Evolutionary conservation across 2,329 filamentous ascomycete genomes (phyloP), one percentile per base, ranked within the genome.

Genomic region (Metarhizium anisopliae): DNA sequence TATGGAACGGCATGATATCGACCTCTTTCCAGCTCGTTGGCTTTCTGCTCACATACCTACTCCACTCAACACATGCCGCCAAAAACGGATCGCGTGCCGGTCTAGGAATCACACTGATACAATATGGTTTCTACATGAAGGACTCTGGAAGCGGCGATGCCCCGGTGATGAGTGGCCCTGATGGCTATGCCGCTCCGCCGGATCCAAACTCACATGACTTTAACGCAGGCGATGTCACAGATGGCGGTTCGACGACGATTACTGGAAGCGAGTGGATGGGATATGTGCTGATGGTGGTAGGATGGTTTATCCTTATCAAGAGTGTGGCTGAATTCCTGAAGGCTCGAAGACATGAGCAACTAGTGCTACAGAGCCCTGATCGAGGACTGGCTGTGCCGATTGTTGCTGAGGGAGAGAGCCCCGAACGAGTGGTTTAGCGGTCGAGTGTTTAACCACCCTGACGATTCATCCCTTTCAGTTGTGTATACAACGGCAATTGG

Each of bases 111-210:
- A 96, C 92, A 0, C 81, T 99, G 11, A 91, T 99, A 51, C 93
- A 97, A 70, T 97, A 95, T 67, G 94, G 94, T 36, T 97, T 99
- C 72, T 91, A 90, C 63, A 95, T 97, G 89, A 94, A 91, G 68
- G 82, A 82, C 50, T 74, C 78, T 35, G 72, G 71, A 55, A 74
- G 75, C 35, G 67, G 72, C 54, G 70, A 73, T 47, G 73, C 64
- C 60, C 74, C 64, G 66, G 68, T 69, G 29, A 78, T 77, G 72
- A 73, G 68, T 57, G 75, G 74, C 13, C 75, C 80, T 5, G 81
- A 83, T 52, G 78, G 78, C 53, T 87, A 86, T 63, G 81, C 85
- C 4, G 80, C 84, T 43, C 93, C 94, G 0, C 81, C 85, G 0
- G 90, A 97, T 64, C 94, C 94, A 1, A 97, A 97, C 68, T 83